Evolutionary conservation across 192 early-diverging fungal species (phyloP), one percentile per base, ranked within the genome.

Genomic region (Umbelopsis sp.): DNA sequence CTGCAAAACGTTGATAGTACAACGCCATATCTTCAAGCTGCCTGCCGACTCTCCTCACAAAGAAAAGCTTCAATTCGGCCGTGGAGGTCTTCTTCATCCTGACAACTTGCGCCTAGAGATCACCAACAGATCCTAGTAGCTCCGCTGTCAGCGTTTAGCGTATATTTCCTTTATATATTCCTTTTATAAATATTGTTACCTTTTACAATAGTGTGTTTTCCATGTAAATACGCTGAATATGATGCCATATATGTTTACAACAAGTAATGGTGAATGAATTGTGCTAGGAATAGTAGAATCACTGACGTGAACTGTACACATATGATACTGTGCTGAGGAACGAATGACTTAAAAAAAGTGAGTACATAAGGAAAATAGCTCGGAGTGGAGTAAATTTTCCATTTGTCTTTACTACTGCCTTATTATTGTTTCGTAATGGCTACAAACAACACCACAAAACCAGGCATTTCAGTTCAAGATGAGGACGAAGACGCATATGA

Each of bases 401-500:
- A 41, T 41, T 41, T 38, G 3, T 38, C 3, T 11, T 41, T 41
- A 11, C 12, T 5, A 11, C 1, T 41, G 7, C 4, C 12, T 41
- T 1, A 6, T 38, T 41, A 6, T 41, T 11, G 7, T 11, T 41
- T 11, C 38, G 38, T 41, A 53, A 25, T 26, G 24, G 25, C 14
- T 25, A 22, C 22, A 26, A 12, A 22, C 22, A 21, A 0, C 8
- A 8, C 24, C 3, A 2, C 24, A 53, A 25, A 3, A 4, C 51
- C 51, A 3, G 51, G 10, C 26, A 53, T 14, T 53, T 12, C 50
- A 24, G 88, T 84, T 14, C 87, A 91, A 50, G 89, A 93, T n/a
- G 89, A 90, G 14, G 95, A 97, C 73, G 89, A 90, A 11, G 95
- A 97, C 73, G 88, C 86, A 54, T 96, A 92, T 82, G 88, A 92